Evolutionary conservation across 2,329 filamentous ascomycete genomes (phyloP), one percentile per base, ranked within the genome.

Genomic region (Aspergillus fructus): DNA sequence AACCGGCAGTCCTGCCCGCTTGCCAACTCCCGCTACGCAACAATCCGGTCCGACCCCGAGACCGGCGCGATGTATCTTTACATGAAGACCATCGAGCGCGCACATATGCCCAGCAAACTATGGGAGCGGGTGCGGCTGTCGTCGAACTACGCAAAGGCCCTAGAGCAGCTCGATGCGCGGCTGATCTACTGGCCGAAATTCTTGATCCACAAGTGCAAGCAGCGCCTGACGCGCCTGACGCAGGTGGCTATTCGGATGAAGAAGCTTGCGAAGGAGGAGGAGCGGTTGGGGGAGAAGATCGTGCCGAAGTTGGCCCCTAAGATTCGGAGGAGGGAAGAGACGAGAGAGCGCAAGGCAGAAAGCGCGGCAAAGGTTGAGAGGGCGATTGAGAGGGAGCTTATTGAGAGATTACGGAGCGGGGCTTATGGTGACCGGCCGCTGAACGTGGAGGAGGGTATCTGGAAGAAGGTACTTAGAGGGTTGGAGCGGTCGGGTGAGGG

Each of bases 141-240:
- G 27, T 85, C 87, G 67, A 97, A 97, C 80, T 97, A 97, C 76
- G 85, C 87, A 62, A 89, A 93, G 72, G 94, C 94, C 1, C 84
- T 99, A 24, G 85, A 90, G 65, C 90, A 96, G 74, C 86, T 99
- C 64, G 92, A 96, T 73, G 85, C 90, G 66, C 85, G 89, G 49
- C 81, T 96, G 64, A 89, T 92, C 70, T 97, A 96, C 82, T 97
- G 92, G 80, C 93, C 93, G 55, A 96, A 96, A 74, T 97, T 96
- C 72, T 79, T 96, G 62, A 80, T 91, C 34, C 92, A 96, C 79
- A 96, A 96, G 78, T 94, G 91, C 82, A 99, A 99, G 81, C 94
- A 97, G 79, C 87, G 94, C 59, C 84, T 97, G 45, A 97, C 94
- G 9, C 83, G 94, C 49, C 74, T 99, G 69, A 96, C 91, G 51